Base-by-base conservation (phyloP, 2,329 filamentous ascomycete species). In the Paraconiothyrium brasiliense region DNA sequence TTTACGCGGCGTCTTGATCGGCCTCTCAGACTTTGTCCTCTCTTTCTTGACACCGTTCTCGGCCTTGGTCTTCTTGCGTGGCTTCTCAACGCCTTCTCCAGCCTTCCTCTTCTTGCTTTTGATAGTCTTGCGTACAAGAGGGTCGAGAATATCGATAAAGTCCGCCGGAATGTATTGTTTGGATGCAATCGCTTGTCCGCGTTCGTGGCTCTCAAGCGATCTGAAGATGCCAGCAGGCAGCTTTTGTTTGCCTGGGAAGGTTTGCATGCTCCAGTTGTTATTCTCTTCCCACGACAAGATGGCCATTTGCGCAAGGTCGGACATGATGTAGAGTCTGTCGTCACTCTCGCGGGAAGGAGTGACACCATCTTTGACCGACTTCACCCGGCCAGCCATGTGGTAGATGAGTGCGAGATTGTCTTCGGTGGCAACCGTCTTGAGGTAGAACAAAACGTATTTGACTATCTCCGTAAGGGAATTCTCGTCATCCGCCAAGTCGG, bases 381-480 rank as follows among this genome's bases (percentile, higher is more conserved):
- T 99, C 58, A 97, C 90, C 10, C 93, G 89, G 79, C 98, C 94
- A 13, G 93, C 93, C 64, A 97, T 92, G 77, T 95, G 93, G 82
- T 92, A 95, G 44, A 99, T 93, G 63, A 97, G 83, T 0, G 92
- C 91, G 16, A 98, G 84, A 70, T 97, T 99, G 48, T 92, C 87
- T 76, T 97, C 92, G 0, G 89, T 94, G 10, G 92, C 92, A 20
- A 97, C 89, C 41, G 90, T 88, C 64, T 86, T 89, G 50, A 98
- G 84, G 75, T 97, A 99, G 80, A 94, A 97, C 46, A 97, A 78
- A 60, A 99, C 89, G 77, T 98, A 99, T 69, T 89, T 89, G 6
- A 92, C 89, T 76, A 97, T 94, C 73, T 97, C 92, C 48, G 89
- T 84, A 52, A 97, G 81, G 51, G 93, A 90, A 14, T 88, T 85